Conservation (phyloP, 2,329 filamentous ascomycete species). For the Clarireedia paspali region DNA sequence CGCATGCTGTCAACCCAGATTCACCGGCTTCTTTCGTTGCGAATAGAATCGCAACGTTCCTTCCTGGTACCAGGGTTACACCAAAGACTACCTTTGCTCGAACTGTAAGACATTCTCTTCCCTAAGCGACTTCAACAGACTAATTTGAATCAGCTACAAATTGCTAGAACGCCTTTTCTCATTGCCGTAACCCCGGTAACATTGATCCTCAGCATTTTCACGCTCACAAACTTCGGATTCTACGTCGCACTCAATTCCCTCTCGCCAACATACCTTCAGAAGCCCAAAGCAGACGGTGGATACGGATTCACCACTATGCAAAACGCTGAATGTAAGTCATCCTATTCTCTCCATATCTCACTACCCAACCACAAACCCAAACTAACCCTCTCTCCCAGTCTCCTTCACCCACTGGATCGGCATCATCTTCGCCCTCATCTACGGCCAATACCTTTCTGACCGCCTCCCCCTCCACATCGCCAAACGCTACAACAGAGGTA, state of each 20-base stretch:
- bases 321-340: constrained; percentile 25
- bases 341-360: constrained; percentile 2
- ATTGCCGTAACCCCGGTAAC: constrained; percentile 30
- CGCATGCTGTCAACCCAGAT: constrained; percentile 16
- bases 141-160: not conserved
- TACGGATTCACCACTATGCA: constrained; percentile 35
- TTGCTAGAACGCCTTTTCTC: constrained; percentile 18
- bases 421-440: constrained; percentile 29
- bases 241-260: constrained; percentile 10
- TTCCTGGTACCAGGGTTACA: constrained; percentile 16
- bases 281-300: constrained; percentile 30
- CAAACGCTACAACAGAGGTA: constrained; percentile 1
- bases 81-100: not conserved
- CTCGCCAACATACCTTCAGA: constrained; percentile 29
- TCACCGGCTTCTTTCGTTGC: constrained; percentile 19
- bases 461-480: constrained; percentile 27
- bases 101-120: not conserved
- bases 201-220: constrained; percentile 32
- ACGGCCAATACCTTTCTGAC: constrained; percentile 32
- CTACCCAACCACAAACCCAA: not conserved
- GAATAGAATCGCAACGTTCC: constrained; percentile 28
- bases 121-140: not conserved
- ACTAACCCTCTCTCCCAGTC: constrained; percentile 10
- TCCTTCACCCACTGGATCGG: constrained; percentile 34
- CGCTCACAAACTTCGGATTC: constrained; percentile 11